Base-by-base conservation (phyloP, 208 protist species). In the Wallacemonas sp. region DNA sequence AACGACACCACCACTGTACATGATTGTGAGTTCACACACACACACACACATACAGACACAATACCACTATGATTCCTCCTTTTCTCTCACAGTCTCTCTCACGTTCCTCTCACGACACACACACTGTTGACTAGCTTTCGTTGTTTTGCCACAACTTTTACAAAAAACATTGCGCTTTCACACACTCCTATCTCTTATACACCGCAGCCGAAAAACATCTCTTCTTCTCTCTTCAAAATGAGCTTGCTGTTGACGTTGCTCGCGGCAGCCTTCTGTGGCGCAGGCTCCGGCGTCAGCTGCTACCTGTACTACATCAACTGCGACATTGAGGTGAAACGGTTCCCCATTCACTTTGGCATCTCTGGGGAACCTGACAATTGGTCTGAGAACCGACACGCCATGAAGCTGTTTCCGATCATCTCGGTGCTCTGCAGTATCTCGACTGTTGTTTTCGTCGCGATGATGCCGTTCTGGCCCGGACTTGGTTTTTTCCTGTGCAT, bases 281-380 rank as follows among this genome's bases (percentile, higher is more conserved):
- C 23, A 5, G 34, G 52, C 36, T 41, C 14, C 2, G 36, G 14
- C 6, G 49, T 8, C 3, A 61, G 52, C 39, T 47, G 17, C 2
- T 68, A 61, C 19, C 63, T 61, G n/a, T 68, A 68, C 52, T 38
- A 38, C 23, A 26, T 29, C 12, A 60, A 68, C 52, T 2, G 24
- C 3, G 27, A 49, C 3, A 33, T 1, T 11, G 12, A 36, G 16
- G 63, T 33, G 32, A 68, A 61, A 19, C 54, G 30, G 8, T 36
- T 68, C 27, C 63, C 63, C 30, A 26, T 68, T 52, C 63, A 68
- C 26, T 68, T 68, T 36, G 63, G 49, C 47, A 39, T 58, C 14
- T 48, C 54, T 24, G 63, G 63, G 26, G 41, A 39, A 11, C 29
- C 63, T 43, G 63, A 68, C 52, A 43, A 68, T 19, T 66, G 29